Percentiles rank a stretch among this genome's conserved stretches.
Evolutionary conservation across 148 eudicot species (phyloP).

Genomic region (Chenopodium quinoa): DNA sequence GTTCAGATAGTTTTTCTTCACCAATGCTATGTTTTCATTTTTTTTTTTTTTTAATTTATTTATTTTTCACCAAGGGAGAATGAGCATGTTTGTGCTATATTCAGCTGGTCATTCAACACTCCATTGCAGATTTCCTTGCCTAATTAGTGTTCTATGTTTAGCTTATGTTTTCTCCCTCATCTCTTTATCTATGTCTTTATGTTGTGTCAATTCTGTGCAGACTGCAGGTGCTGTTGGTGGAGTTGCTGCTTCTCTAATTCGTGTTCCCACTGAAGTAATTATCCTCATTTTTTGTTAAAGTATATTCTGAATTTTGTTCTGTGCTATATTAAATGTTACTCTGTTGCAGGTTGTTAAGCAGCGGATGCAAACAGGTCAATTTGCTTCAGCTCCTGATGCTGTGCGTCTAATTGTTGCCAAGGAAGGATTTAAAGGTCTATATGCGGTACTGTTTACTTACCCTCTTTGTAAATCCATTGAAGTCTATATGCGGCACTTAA

Average conservation of each 20-base stretch:
- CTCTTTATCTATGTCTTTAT: neutral
- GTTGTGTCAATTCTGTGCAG: conserved; percentile 40
- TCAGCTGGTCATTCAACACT: neutral
- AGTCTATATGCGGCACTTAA: no score
- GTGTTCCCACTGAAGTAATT: conserved; percentile 94
- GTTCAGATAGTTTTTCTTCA: neutral
- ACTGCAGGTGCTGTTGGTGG: conserved; percentile 94
- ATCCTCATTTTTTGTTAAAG: neutral
- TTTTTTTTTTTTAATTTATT: no score
- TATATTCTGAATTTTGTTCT: neutral
- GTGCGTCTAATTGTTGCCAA: conserved; percentile 71
- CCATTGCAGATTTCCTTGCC: neutral
- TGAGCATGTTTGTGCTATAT: neutral
- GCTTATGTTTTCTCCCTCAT: neutral
- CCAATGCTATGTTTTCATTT: neutral
- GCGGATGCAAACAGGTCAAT: conserved; percentile 93
- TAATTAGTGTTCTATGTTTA: neutral
- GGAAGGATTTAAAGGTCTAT: conserved; percentile 94
- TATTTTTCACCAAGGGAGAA: neutral
- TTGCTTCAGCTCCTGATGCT: conserved; percentile 80
- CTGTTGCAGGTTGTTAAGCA: conserved; percentile 83
- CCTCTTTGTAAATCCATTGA: neutral
- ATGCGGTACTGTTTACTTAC: conserved; percentile 63
- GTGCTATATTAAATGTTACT: conserved; percentile 19
- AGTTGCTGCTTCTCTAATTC: conserved; percentile 86